Percentiles rank a stretch among this genome's conserved stretches.
Evolutionary conservation across 805 yeast genomes (phyloP).

Genomic region (Suhomyces prunicola): DNA sequence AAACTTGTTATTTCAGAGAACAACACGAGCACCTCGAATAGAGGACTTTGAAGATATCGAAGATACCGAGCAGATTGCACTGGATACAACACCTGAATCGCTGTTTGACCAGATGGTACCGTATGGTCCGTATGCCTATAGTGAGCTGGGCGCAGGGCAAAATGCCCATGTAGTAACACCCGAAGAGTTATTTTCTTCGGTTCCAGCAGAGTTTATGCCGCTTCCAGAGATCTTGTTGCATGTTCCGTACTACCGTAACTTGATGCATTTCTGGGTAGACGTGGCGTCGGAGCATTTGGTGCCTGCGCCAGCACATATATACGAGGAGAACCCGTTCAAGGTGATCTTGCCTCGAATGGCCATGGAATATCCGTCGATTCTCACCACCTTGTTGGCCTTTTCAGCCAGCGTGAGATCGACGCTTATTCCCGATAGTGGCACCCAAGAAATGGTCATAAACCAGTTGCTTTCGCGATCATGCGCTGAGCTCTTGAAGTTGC

Average conservation of each 20-base stretch:
- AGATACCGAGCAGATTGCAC: slow-evolving; percentile 4
- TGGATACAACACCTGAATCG: neutral
- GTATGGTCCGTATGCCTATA: neutral
- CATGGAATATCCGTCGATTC: slow-evolving; percentile 51
- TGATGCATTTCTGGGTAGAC: slow-evolving; percentile 60
- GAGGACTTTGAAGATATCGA: slow-evolving; percentile 7
- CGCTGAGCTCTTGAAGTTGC: slow-evolving; percentile 49
- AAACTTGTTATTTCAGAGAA: neutral
- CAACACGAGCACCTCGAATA: neutral
- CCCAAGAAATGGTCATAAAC: slow-evolving; percentile 44
- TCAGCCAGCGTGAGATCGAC: slow-evolving; percentile 32
- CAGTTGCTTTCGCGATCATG: slow-evolving; percentile 56
- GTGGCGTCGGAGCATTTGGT: slow-evolving; percentile 60
- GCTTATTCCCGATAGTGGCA: slow-evolving; percentile 17
- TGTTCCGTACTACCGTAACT: slow-evolving; percentile 58
- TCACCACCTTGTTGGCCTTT: slow-evolving; percentile 52
- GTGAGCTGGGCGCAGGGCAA: neutral
- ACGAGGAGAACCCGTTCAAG: slow-evolving; percentile 63
- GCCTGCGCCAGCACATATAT: slow-evolving; percentile 58
- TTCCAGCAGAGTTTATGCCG: slow-evolving; percentile 32
- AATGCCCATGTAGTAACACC: slow-evolving; percentile 4
- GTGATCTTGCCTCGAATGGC: slow-evolving; percentile 67
- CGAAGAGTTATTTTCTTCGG: slow-evolving; percentile 14
- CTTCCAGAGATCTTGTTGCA: slow-evolving; percentile 59
- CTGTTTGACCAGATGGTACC: neutral